Base-by-base conservation (phyloP, 805 yeast genomes). In the Candida vaughaniae region DNA sequence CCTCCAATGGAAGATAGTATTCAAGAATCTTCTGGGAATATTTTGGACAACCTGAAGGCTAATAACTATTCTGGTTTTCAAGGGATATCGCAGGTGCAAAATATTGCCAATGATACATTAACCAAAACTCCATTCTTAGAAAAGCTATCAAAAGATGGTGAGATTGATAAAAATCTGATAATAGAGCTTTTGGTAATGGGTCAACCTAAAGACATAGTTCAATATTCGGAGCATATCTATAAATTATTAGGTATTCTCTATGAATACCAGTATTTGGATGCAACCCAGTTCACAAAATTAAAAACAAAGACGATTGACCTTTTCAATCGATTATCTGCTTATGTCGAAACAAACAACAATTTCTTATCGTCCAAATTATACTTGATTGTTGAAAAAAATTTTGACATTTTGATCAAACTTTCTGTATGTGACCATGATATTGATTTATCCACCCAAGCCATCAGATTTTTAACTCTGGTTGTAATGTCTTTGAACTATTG, bases 401-500 rank as follows among this genome's bases (percentile, higher is more conserved):
- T 69, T 35, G 72, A 65, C 34, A 39, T 64, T 2, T 56, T 67
- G 36, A 58, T 69, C 23, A 60, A 53, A 32, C 41, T 66, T n/a
- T 47, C 69, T 4, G 60, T 67, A 16, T 53, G 54, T 29, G 51
- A 52, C 43, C 43, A 48, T 29, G 48, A 51, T 26, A 51, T 66
- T 27, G 62, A 52, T 9, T 43, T 68, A 14, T 54, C 71, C 6
- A 54, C 71, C 1, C 45, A 42, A 27, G 50, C 68, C 3, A 63
- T 67, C 19, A 45, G 70, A 25, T 66, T 64, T 38, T 52, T 69
- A 38, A 66, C 73, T 15, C 50, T 53, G 10, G 51, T 66, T 1
- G 41, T 68, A 14, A 62, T 64, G 69, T 46, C 46, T 26, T 47
- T 65, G 29, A 68, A 68, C 43, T 69, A 69, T 49, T 69, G 74